phyloP scores from a whole-genome alignment of 768 basidiomycete species.

The Mycena vitilis region DNA sequence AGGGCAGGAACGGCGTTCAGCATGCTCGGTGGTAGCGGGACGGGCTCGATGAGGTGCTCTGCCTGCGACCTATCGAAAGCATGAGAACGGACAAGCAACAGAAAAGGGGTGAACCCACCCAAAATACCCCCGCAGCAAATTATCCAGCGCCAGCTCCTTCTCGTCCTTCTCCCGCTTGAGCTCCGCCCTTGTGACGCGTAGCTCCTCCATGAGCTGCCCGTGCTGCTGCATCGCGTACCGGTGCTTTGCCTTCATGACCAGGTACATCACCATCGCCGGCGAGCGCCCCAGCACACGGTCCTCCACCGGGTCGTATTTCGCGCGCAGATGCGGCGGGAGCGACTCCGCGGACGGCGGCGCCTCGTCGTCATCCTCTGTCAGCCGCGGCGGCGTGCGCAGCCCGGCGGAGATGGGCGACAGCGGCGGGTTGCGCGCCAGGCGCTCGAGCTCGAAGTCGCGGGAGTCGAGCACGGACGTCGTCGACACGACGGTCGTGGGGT shows the following conservation, averaged over 20 bases:
- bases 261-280: constrained; percentile 79
- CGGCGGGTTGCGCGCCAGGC: not conserved
- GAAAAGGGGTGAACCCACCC: constrained; percentile 54
- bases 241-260: constrained; percentile 81
- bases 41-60: constrained; percentile 34
- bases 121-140: constrained; percentile 59
- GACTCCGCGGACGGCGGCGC: constrained; percentile 54
- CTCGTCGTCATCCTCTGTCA: constrained; percentile 51
- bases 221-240: constrained; percentile 76
- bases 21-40: constrained; percentile 32
- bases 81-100: constrained; percentile 1
- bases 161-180: constrained; percentile 62
- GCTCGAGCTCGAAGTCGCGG: constrained; percentile 31
- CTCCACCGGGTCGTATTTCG: constrained; percentile 65
- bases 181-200: constrained; percentile 66
- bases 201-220: constrained; percentile 71
- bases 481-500: constrained; percentile 47
- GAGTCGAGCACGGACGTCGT: constrained; percentile 45
- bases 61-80: constrained; percentile 23
- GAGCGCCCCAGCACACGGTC: constrained; percentile 76
- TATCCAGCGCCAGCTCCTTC: constrained; percentile 73
- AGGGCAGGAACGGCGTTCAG: constrained; percentile 4
- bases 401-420: constrained; percentile 32
- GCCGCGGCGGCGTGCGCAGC: constrained; percentile 36
- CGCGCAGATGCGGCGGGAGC: constrained; percentile 65